Conservation (phyloP, 139 green algal genomes). For the Chlamydomonas applanata region DNA sequence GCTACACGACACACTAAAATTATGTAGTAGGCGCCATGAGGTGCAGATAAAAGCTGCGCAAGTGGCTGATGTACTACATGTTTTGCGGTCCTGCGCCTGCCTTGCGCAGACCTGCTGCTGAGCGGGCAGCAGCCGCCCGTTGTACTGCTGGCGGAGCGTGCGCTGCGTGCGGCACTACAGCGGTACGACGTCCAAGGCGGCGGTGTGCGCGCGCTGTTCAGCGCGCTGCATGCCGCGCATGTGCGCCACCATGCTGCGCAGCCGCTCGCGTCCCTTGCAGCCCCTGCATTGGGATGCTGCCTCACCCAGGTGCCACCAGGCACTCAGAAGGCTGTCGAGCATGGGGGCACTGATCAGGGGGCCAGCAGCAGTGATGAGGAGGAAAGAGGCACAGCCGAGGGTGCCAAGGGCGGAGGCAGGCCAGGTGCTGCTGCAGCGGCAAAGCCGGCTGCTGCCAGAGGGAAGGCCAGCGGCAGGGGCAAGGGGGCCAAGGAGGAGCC, state of each 20-base stretch:
- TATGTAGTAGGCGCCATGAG: too few species aligned
- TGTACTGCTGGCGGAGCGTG: not conserved
- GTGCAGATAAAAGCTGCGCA: too few species aligned
- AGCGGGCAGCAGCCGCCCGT: not conserved
- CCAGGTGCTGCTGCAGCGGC: too few species aligned
- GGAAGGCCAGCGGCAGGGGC: too few species aligned
- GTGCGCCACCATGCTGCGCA: not conserved
- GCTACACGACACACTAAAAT: too few species aligned
- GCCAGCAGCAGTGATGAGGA: not conserved
- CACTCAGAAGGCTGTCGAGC: not conserved
- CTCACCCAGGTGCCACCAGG: not conserved
- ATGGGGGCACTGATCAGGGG: not conserved
- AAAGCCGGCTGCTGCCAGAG: too few species aligned
- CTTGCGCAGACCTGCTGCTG: not conserved
- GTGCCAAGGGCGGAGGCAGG: too few species aligned
- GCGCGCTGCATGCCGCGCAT: not conserved
- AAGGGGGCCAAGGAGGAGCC: too few species aligned
- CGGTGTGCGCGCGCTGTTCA: not conserved
- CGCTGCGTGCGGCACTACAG: not conserved
- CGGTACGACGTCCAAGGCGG: not conserved
- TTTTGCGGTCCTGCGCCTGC: too few species aligned
- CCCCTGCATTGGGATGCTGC: not conserved
- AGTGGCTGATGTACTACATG: too few species aligned
- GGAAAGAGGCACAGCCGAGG: too few species aligned
- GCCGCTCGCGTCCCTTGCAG: slow-evolving; percentile 3